Conservation (phyloP, 176 grass and related monocot species). For the Musa schizocarpa region DNA sequence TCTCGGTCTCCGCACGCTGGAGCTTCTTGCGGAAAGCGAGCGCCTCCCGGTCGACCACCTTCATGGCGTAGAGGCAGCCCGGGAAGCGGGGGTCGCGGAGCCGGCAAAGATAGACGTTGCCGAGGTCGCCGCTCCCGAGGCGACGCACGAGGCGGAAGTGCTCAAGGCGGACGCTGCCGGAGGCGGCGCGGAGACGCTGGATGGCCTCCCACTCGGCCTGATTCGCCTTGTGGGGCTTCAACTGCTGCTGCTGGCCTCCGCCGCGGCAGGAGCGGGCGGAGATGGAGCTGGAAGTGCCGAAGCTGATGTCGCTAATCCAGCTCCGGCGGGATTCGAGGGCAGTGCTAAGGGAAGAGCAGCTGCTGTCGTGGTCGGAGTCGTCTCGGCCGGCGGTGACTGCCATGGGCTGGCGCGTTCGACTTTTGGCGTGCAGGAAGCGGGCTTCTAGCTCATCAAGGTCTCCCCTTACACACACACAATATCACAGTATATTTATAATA, state of each 20-base stretch:
- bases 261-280: slow-evolving; percentile 37
- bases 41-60: too few relatives aligned
- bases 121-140: slow-evolving; percentile 76
- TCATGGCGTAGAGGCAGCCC: slow-evolving; percentile 1
- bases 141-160: slow-evolving; percentile 86
- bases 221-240: slow-evolving; percentile 78
- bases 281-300: slow-evolving; percentile 64
- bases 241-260: neutral
- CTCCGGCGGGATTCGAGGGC: slow-evolving; percentile 48
- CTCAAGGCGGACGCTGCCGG: slow-evolving; percentile 48
- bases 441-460: too few relatives aligned
- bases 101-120: slow-evolving; percentile 78
- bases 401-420: neutral
- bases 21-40: too few relatives aligned
- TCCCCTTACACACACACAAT: too few relatives aligned
- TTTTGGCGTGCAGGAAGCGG: neutral
- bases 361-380: slow-evolving; percentile 83
- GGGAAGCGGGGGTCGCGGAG: slow-evolving; percentile 32
- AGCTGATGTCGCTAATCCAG: slow-evolving; percentile 60
- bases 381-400: slow-evolving; percentile 34
- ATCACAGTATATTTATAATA: too few relatives aligned
- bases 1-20: too few relatives aligned
- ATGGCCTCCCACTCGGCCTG: slow-evolving; percentile 89
- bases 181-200: slow-evolving; percentile 26
- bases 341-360: slow-evolving; percentile 57